These are phyloP conservation scores for Chrysosporium keratinophilum DNA, from an alignment of 2,329 filamentous ascomycete species.

Conservation along the genomic window DNA sequence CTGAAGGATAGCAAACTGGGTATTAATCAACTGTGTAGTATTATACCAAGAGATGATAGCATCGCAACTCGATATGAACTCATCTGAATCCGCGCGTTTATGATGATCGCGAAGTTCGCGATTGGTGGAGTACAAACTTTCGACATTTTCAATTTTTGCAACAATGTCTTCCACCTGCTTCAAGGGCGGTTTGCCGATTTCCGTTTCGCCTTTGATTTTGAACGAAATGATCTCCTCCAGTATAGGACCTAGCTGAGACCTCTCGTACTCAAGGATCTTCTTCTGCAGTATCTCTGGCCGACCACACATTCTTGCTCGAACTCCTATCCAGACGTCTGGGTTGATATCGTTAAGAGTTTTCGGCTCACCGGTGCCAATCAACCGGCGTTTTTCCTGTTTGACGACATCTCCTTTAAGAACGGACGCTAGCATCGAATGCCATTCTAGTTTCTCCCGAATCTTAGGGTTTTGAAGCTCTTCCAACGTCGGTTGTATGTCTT, in stretches of 20 bases:
- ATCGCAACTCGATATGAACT: conserved; percentile 73
- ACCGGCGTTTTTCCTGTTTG: conserved; percentile 89
- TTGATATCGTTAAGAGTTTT: conserved; percentile 59
- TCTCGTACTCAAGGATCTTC: conserved; percentile 77
- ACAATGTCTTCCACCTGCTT: conserved; percentile 87
- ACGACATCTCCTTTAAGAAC: conserved; percentile 95
- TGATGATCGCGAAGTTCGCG: conserved; percentile 63
- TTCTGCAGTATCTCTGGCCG: conserved; percentile 74
- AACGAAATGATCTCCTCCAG: conserved; percentile 89
- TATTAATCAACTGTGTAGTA: conserved; percentile 91
- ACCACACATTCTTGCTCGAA: conserved; percentile 74
- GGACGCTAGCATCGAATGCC: conserved; percentile 95
- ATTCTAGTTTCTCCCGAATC: conserved; percentile 84
- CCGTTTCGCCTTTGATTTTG: conserved; percentile 83
- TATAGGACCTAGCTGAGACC: conserved; percentile 58
- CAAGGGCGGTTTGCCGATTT: conserved; percentile 75
- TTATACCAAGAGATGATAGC: conserved; percentile 94
- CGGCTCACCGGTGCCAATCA: conserved; percentile 71
- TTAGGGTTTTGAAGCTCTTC: conserved; percentile 83
- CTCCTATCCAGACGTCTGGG: conserved; percentile 74
- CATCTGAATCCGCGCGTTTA: conserved; percentile 62
- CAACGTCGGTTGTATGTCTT: conserved; percentile 74
- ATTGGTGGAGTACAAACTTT: conserved; percentile 74
- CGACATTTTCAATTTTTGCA: conserved; percentile 78
- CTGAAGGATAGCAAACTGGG: conserved; percentile 78